phyloP scores from a whole-genome alignment of 2,329 filamentous ascomycete genomes.

The Aspergillus versicolor region DNA sequence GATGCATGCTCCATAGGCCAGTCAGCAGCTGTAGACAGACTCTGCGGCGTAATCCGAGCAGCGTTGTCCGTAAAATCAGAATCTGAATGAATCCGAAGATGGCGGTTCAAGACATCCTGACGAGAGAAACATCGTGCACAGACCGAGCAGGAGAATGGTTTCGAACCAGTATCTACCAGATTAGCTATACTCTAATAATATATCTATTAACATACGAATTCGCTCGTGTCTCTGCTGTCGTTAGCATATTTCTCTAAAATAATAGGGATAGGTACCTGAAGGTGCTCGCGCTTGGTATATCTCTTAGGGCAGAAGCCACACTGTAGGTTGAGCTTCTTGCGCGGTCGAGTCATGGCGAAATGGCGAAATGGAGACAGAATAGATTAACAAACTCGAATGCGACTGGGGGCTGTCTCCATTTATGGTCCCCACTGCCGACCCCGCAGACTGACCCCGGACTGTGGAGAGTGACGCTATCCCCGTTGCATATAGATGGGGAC shows the following conservation, averaged over 20 bases:
- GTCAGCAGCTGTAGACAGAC: not conserved
- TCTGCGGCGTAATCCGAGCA: not conserved
- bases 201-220: not conserved
- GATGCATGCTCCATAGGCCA: not conserved
- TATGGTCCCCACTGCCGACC: slow-evolving; percentile 1
- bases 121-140: slow-evolving; percentile 4
- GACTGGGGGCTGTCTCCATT: not conserved
- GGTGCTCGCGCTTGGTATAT: slow-evolving; percentile 14
- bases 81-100: not conserved
- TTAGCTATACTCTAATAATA: not conserved
- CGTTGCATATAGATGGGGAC: not conserved
- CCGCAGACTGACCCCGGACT: not conserved
- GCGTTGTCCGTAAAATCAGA: not conserved
- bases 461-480: not conserved
- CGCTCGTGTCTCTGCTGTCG: not conserved
- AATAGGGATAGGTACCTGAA: not conserved
- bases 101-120: slow-evolving; percentile 7
- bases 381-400: too few relatives aligned
- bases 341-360: slow-evolving; percentile 4
- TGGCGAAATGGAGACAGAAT: not conserved
- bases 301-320: slow-evolving; percentile 9
- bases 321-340: slow-evolving; percentile 4
- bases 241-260: not conserved
- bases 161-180: not conserved
- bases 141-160: not conserved